phyloP scores from a whole-genome alignment of 805 yeast species.

The Candida awuae region DNA sequence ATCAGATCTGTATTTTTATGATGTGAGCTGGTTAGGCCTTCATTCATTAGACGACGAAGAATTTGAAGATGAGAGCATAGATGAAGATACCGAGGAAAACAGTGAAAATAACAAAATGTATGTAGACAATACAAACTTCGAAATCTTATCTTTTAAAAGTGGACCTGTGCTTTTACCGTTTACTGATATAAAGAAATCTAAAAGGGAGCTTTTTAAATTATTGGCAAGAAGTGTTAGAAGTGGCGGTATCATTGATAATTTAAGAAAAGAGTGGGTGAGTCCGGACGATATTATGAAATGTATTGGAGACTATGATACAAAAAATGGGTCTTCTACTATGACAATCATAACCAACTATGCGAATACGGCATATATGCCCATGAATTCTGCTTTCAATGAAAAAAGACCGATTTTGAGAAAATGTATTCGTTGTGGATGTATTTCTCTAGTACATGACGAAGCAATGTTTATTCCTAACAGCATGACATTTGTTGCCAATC shows the following conservation, averaged over 20 bases:
- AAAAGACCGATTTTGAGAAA: slow-evolving; percentile 22
- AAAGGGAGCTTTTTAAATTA: slow-evolving; percentile 14
- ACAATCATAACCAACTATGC: not conserved
- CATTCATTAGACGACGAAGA: slow-evolving; percentile 14
- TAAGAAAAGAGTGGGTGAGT: slow-evolving; percentile 26
- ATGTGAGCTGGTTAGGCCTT: slow-evolving; percentile 57
- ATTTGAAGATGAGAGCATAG: not conserved
- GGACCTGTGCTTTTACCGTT: not conserved
- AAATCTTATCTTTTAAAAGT: no score
- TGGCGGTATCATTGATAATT: slow-evolving; percentile 27
- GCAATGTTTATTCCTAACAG: slow-evolving; percentile 26
- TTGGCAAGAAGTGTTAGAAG: slow-evolving; percentile 18
- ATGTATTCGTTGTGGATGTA: slow-evolving; percentile 30
- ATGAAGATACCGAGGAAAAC: not conserved
- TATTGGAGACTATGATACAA: not conserved
- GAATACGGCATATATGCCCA: not conserved
- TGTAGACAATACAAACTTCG: no score
- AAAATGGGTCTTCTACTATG: not conserved
- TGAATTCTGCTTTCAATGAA: not conserved
- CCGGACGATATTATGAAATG: slow-evolving; percentile 19
- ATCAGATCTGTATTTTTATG: slow-evolving; percentile 52
- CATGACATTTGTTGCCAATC: slow-evolving; percentile 23
- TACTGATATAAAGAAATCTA: slow-evolving; percentile 8
- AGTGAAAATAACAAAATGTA: not conserved
- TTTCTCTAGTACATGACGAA: slow-evolving; percentile 31